A percentile compares a stretch with the other conserved stretches of the same genome.
Evolutionary conservation across 1,284 basidiomycete genomes (phyloP).

Genomic region (Moesziomyces aphidis): DNA sequence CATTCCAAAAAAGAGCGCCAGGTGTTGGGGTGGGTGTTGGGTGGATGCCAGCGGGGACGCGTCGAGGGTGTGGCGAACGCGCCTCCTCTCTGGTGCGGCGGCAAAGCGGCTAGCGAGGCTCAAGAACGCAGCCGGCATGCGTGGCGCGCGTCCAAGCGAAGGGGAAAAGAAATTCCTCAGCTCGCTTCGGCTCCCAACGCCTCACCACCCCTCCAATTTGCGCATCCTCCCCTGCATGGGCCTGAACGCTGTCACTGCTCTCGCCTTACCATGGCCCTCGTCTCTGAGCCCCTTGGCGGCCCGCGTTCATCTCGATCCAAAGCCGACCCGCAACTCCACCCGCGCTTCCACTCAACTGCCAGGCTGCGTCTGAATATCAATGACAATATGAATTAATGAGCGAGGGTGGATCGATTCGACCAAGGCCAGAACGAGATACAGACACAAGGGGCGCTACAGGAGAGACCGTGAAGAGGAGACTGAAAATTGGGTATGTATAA

Average conservation of each 20-base stretch:
- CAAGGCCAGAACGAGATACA: not conserved
- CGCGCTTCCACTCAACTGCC: no score
- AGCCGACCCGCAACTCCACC: no score
- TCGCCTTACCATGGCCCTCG: not conserved
- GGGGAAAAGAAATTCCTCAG: not conserved
- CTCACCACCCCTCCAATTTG: not conserved
- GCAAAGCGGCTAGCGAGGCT: not conserved
- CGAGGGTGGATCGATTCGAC: constrained; percentile 5
- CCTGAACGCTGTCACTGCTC: no score
- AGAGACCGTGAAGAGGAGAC: not conserved
- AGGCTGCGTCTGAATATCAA: no score
- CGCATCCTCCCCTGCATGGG: not conserved
- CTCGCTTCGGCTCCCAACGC: not conserved
- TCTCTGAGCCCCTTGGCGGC: no score
- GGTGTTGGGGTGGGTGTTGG: not conserved
- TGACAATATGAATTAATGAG: not conserved
- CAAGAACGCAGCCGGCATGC: constrained; percentile 1
- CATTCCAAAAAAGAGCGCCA: no score
- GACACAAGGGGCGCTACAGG: not conserved
- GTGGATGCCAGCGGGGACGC: not conserved
- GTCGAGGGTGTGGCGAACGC: not conserved
- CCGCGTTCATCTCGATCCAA: no score
- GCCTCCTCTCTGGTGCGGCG: not conserved
- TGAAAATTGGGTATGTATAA: not conserved
- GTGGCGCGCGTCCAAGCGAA: not conserved